Evolutionary conservation across 148 eudicot genomes (phyloP), one percentile per base, ranked within the genome.

Genomic region (Diospyros kaki): DNA sequence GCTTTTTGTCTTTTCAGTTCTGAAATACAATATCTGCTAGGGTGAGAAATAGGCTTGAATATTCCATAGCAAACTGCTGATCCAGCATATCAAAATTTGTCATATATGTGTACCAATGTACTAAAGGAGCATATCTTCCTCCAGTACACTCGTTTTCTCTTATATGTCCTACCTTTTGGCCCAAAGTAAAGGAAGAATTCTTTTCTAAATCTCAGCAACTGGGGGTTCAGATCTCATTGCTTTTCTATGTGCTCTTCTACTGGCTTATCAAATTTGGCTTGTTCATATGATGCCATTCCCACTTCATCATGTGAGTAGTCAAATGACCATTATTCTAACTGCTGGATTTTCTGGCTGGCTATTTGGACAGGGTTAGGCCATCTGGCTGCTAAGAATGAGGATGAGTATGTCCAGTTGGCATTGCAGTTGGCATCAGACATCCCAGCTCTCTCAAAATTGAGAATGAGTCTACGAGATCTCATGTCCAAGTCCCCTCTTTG

Each of bases 401-500:
- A 95, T 64, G 94, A 95, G 71, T 95, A 95, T 72, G 94, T 95
- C 42, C 69, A 85, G 73, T 68, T 82, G 75, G 96, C 99, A 76
- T 61, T 91, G 64, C 75, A 91, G 18, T 79, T 95, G 81, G 99
- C 99, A 64, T 83, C 94, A 41, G 97, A 95, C 55, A 60, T 89
- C 53, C 79, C 84, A 18, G 86, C 89, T 48, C 96, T 95, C 56
- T 85, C 99, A 54, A 80, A 83, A 64, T 76, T 95, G 76, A 89
- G 97, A 88, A 84, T 78, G 88, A 84, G 80, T 76, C 78, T 95
- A 76, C 89, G 99, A 59, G 86, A 86, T 68, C 94, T 86, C 76
- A 95, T 95, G 99, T 84, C 87, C 2, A 95, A 88, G 62, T 95
- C 99, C 44, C 90, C 96, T 50, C 87, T 95, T 12, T 95, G 99